Evolutionary conservation across 1,139 yeast genomes (phyloP).

Genomic region (Wickerhamomyces sp.): DNA sequence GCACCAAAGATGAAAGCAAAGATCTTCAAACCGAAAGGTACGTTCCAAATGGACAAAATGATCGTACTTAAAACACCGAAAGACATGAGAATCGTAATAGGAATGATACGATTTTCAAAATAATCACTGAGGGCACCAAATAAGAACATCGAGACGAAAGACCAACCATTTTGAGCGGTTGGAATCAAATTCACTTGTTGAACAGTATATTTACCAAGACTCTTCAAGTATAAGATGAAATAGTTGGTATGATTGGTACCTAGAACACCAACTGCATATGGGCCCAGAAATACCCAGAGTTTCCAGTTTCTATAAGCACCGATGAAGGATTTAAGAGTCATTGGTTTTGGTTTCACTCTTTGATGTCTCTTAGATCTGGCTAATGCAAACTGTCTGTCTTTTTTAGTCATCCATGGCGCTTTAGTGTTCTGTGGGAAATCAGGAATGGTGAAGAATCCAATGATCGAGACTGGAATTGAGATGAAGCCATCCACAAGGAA

Average conservation of each 20-base stretch:
- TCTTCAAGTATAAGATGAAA: conserved; percentile 19
- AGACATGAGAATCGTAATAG: not conserved
- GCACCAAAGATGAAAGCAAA: conserved; percentile 2
- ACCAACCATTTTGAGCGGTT: conserved; percentile 15
- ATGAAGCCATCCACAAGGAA: conserved; percentile 31
- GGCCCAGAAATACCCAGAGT: conserved; percentile 4
- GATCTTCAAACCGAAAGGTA: conserved; percentile 2
- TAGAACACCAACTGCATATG: not conserved
- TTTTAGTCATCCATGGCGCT: conserved; percentile 9
- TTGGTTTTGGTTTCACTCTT: conserved; percentile 6
- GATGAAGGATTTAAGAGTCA: not conserved
- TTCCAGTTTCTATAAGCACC: conserved; percentile 2
- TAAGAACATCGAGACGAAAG: conserved; percentile 3
- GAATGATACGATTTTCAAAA: conserved; percentile 2
- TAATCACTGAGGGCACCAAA: conserved; percentile 5
- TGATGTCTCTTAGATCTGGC: conserved; percentile 6
- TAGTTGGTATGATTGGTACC: conserved; percentile 4
- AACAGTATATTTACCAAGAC: conserved; percentile 16
- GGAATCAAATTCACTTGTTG: conserved; percentile 23
- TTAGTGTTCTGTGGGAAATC: conserved; percentile 39
- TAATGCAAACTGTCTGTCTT: conserved; percentile 11
- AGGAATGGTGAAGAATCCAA: conserved; percentile 26
- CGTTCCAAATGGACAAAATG: conserved; percentile 5
- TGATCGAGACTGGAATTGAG: conserved; percentile 28
- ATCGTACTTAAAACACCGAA: conserved; percentile 4